Evolutionary conservation across 2,329 filamentous ascomycete genomes (phyloP), one percentile per base, ranked within the genome.

Genomic region (Neonectria hederae): DNA sequence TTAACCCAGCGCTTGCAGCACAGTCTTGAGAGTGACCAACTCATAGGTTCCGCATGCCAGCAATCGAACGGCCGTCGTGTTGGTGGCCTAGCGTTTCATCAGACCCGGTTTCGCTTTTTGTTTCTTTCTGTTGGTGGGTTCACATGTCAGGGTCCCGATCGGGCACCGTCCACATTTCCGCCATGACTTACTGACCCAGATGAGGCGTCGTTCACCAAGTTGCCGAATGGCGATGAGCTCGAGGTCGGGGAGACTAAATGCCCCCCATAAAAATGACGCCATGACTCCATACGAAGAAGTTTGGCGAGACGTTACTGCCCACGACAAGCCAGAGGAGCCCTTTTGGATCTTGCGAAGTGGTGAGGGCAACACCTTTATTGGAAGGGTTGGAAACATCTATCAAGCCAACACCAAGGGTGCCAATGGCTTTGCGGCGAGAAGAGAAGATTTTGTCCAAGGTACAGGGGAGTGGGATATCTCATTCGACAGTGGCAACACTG

Each of bases 191-290:
- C 59, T 14, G 58, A 62, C 11, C 60, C 69, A 2, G 71, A 73
- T 21, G 69, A 72, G 35, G 71, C 71, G 8, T 54, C 64, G 14
- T 73, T 73, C 30, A 53, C 65, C 35, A 68, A 62, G 42, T 22
- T 72, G 26, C 62, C 61, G 3, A 71, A 72, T 48, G 70, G 70
- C 2, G 70, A 72, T 45, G 69, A 71, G 19, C 65, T 72, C 6
- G 70, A 72, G 43, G 65, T 66, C 22, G 70, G 70, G 14, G 61
- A 59, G 11, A 67, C 63, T 3, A 46, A 63, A 5, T 65, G 58
- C 21, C 66, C 66, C 66, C 21, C 64, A 62, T 24, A 64, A 65
- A 19, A 56, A 60, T 19, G 67, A 66, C 13, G 60, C 48, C 1
- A 52, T 63, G 53, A 68, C 67, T 5, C 42, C 60, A 24, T 72